These are phyloP conservation scores for Boletus barrowsii DNA, from an alignment of 768 basidiomycete genomes.

Conservation along the genomic window DNA sequence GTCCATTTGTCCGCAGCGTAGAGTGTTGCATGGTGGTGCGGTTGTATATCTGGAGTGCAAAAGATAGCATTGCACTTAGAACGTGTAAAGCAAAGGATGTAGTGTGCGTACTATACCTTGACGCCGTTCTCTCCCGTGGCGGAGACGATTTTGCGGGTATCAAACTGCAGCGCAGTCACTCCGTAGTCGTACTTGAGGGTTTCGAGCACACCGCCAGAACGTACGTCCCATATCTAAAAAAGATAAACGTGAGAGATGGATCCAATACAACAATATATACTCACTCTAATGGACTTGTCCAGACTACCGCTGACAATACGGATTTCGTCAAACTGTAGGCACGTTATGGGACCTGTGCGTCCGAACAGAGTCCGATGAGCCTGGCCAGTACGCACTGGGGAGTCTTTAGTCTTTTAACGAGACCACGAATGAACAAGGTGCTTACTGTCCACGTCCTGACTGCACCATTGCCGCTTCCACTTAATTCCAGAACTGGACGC, in stretches of 20 bases:
- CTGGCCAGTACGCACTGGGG: conserved; percentile 94
- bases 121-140: conserved; percentile 92
- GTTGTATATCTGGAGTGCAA: conserved; percentile 73
- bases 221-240: conserved; percentile 90
- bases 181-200: conserved; percentile 88
- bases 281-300: conserved; percentile 87
- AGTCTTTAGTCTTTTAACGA: background rate
- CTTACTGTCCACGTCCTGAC: conserved; percentile 99
- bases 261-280: conserved; percentile 22
- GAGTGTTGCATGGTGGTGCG: conserved; percentile 90
- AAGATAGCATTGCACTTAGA: conserved; percentile 1
- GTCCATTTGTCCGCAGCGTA: conserved; percentile 85
- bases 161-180: conserved; percentile 91
- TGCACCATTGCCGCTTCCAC: conserved; percentile 94
- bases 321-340: conserved; percentile 93
- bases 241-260: background rate
- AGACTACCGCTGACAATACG: conserved; percentile 91
- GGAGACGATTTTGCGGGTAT: conserved; percentile 88
- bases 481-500: conserved; percentile 98
- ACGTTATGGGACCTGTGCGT: conserved; percentile 91
- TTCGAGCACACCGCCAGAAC: conserved; percentile 84
- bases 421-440: background rate
- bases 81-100: background rate
- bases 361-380: conserved; percentile 90
- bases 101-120: conserved; percentile 52